Evolutionary conservation across 352 stramenopile genomes (phyloP).

Genomic region (Pythium phragmitis): DNA sequence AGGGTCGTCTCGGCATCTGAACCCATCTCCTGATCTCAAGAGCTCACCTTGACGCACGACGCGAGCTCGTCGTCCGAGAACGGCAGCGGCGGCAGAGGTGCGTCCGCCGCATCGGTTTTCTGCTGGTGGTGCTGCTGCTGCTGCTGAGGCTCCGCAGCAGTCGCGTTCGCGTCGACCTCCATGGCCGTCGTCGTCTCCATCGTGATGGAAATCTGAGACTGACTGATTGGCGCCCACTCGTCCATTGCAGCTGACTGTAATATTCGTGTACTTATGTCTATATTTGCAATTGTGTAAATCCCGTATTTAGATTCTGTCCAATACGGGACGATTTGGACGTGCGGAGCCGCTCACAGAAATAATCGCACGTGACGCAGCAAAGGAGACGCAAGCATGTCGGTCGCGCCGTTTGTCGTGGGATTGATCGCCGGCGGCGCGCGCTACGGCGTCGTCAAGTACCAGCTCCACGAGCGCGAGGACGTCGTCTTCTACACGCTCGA

Average conservation of each 20-base stretch:
- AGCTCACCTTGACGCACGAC: slow-evolving; percentile 50
- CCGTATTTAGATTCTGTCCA: background rate
- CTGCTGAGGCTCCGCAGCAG: background rate
- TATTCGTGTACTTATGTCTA: background rate
- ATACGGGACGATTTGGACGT: slow-evolving; percentile 12
- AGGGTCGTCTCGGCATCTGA: background rate
- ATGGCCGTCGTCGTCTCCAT: slow-evolving; percentile 33
- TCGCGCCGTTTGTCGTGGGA: slow-evolving; percentile 69
- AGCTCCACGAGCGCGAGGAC: slow-evolving; percentile 67
- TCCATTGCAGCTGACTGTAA: slow-evolving; percentile 1
- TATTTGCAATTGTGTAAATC: background rate
- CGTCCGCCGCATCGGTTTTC: slow-evolving; percentile 11
- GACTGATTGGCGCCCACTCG: slow-evolving; percentile 17
- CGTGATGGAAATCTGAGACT: slow-evolving; percentile 14
- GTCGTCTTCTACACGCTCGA: slow-evolving; percentile 67
- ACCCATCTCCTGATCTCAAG: slow-evolving; percentile 1
- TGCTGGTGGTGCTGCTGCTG: slow-evolving; percentile 1
- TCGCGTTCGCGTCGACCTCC: slow-evolving; percentile 34
- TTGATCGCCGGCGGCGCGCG: slow-evolving; percentile 56
- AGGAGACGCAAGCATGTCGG: slow-evolving; percentile 40
- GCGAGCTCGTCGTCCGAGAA: slow-evolving; percentile 70
- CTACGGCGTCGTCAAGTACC: slow-evolving; percentile 70
- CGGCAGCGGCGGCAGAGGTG: slow-evolving; percentile 55
- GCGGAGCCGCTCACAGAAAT: too few relatives aligned
- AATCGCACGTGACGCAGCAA: background rate